phyloP scores from a whole-genome alignment of 2,329 filamentous ascomycete genomes.

The Whalleya microplaca region DNA sequence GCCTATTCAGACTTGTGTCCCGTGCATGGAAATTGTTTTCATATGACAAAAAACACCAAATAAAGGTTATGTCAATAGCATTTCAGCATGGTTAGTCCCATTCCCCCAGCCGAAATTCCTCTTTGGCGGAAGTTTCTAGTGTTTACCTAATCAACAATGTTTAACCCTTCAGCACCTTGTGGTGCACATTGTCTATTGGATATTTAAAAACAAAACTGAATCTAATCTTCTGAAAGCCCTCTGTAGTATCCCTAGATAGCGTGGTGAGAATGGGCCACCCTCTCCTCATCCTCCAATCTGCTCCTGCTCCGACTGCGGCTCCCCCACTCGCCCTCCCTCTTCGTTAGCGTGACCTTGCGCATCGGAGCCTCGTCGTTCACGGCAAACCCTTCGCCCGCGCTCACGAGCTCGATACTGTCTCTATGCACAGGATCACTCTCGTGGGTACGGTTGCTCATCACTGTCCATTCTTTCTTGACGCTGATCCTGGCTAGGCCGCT shows the following conservation, averaged over 20 bases:
- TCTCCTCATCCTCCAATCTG: conserved; percentile 6
- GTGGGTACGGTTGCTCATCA: conserved; percentile 26
- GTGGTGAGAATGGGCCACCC: conserved; percentile 4
- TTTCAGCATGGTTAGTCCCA: too few species aligned
- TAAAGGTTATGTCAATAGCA: too few species aligned
- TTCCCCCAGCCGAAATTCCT: too few species aligned
- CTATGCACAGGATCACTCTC: neutral
- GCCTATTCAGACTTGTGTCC: too few species aligned
- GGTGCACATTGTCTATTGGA: neutral
- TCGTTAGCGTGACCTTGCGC: conserved; percentile 24
- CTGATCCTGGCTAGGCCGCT: conserved; percentile 23
- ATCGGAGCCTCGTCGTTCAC: neutral
- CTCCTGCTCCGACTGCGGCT: conserved; percentile 7
- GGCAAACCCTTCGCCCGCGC: neutral
- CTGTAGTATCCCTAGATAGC: too few species aligned
- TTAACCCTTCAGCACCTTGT: too few species aligned
- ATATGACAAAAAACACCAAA: too few species aligned
- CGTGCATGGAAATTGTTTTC: too few species aligned
- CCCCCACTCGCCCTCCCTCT: conserved; percentile 18
- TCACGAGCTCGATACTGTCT: conserved; percentile 11
- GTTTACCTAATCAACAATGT: too few species aligned
- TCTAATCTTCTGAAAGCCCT: too few species aligned
- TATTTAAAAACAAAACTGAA: neutral
- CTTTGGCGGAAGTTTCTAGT: too few species aligned
- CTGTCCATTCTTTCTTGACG: conserved; percentile 37